Conservation (phyloP, 2,329 filamentous ascomycete species). For the Arthrobotrys megalospora region DNA sequence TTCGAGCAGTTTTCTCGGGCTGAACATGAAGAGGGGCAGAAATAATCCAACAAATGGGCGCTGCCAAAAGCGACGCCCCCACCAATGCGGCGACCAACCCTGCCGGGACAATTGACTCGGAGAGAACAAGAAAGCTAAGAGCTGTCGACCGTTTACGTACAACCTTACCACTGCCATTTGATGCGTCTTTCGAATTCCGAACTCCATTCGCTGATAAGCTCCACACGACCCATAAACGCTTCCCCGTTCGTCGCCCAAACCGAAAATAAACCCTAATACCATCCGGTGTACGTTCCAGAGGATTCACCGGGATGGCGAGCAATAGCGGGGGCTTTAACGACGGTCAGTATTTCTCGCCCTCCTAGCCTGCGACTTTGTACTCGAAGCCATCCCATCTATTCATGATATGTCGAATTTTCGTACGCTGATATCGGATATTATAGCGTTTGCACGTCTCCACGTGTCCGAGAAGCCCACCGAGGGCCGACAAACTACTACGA, state of each 20-base stretch:
- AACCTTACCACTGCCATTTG: slow-evolving; percentile 20
- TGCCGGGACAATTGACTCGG: slow-evolving; percentile 22
- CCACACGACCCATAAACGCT: slow-evolving; percentile 43
- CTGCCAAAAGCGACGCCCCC: slow-evolving; percentile 51
- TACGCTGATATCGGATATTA: slow-evolving; percentile 19
- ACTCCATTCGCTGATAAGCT: slow-evolving; percentile 51
- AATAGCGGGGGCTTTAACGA: slow-evolving; percentile 60
- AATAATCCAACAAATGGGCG: slow-evolving; percentile 43
- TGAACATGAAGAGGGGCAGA: slow-evolving; percentile 48
- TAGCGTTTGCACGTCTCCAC: slow-evolving; percentile 58
- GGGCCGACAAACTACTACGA: slow-evolving; percentile 16
- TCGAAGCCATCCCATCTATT: background rate
- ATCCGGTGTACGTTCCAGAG: slow-evolving; percentile 16
- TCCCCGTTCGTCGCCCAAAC: slow-evolving; percentile 32
- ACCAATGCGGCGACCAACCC: slow-evolving; percentile 28
- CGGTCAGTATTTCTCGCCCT: slow-evolving; percentile 42
- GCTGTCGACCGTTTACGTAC: slow-evolving; percentile 49
- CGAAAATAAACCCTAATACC: background rate
- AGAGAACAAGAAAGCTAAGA: slow-evolving; percentile 28
- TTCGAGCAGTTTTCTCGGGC: slow-evolving; percentile 6
- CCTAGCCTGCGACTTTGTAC: background rate
- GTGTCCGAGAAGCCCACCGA: slow-evolving; percentile 54
- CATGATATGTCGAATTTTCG: slow-evolving; percentile 31
- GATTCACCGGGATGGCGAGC: slow-evolving; percentile 43
- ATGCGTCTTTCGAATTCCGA: slow-evolving; percentile 30